Evolutionary conservation across 2,329 filamentous ascomycete genomes (phyloP).

Genomic region (Aotearoamyces nothofagi): DNA sequence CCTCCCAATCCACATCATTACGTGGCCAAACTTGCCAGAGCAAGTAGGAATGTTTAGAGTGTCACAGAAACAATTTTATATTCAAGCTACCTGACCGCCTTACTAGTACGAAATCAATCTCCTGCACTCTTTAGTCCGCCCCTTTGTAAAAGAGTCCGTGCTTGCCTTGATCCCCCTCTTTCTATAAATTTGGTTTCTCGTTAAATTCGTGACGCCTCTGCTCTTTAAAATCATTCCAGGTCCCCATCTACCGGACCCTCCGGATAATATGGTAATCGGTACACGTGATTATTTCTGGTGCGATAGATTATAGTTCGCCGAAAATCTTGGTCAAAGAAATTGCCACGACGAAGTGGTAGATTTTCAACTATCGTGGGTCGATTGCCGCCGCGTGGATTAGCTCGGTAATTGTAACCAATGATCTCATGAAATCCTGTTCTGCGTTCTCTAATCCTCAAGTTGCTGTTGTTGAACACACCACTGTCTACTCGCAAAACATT

Average conservation of each 20-base stretch:
- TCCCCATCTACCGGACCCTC: not conserved
- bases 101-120: no score
- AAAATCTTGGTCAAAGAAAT: constrained; percentile 1
- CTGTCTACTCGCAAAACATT: not conserved
- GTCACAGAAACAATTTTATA: no score
- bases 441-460: not conserved
- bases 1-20: no score
- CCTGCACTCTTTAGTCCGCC: no score
- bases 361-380: not conserved
- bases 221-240: no score
- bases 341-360: not conserved
- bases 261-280: constrained; percentile 1
- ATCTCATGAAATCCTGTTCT: not conserved
- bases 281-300: not conserved
- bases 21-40: no score
- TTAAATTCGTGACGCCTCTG: no score
- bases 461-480: not conserved
- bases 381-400: not conserved
- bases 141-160: no score
- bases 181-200: no score
- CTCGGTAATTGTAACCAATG: not conserved
- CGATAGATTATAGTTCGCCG: not conserved
- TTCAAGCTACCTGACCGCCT: no score
- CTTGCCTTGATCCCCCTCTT: no score
- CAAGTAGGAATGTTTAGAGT: no score